These are phyloP conservation scores for Mallotus japonicus DNA, from an alignment of 441 rosid genomes.

Conservation along the genomic window DNA sequence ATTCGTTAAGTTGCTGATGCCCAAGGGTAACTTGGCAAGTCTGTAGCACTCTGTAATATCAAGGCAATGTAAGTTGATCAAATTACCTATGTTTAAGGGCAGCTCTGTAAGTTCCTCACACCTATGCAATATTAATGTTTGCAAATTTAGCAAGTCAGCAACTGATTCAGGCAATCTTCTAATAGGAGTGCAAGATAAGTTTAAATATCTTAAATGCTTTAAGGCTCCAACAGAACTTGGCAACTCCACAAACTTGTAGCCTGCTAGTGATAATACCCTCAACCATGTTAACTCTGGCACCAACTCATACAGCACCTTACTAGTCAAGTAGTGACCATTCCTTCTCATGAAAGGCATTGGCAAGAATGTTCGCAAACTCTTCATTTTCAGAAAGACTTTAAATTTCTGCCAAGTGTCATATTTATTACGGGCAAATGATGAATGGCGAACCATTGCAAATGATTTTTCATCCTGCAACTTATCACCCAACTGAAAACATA, in stretches of 20 bases:
- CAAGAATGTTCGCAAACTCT: conserved; percentile 7
- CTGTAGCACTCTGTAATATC: background rate
- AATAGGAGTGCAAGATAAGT: too few relatives aligned
- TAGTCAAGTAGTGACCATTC: background rate
- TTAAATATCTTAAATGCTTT: too few relatives aligned
- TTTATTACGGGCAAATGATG: background rate
- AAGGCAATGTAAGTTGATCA: background rate
- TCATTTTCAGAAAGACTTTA: background rate
- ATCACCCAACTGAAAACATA: too few relatives aligned
- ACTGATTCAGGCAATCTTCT: background rate
- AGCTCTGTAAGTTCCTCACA: background rate
- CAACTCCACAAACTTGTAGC: too few relatives aligned
- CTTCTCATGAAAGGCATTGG: background rate
- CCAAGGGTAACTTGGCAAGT: conserved; percentile 4
- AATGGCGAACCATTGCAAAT: background rate
- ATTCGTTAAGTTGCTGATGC: background rate
- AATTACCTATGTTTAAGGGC: background rate
- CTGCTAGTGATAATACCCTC: background rate
- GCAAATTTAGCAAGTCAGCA: conserved; percentile 11
- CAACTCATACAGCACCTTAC: conserved; percentile 1
- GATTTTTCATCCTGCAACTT: background rate
- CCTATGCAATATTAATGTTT: background rate
- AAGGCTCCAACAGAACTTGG: too few relatives aligned
- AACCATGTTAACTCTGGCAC: conserved; percentile 7
- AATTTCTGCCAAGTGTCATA: background rate